Evolutionary conservation across 805 yeast species (phyloP), one percentile per base, ranked within the genome.

Genomic region (Metschnikowia aberdeeniae): DNA sequence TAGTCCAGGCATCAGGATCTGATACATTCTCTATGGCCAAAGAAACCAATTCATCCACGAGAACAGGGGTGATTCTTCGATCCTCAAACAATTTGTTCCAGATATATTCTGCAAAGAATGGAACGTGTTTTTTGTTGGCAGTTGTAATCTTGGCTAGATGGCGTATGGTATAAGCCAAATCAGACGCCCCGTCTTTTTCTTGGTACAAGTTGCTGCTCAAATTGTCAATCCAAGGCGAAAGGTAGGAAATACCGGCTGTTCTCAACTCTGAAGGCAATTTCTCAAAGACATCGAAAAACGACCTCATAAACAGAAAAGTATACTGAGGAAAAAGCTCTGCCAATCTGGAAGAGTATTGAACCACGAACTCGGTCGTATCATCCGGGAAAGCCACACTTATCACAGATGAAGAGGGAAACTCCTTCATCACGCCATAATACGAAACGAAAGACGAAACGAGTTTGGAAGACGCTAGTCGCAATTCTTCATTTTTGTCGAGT

Each of bases 151-250:
- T 70, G 43, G 88, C 79, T 50, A 86, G 73, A 42, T 77, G 77
- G 33, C 89, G 70, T 20, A 88, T 71, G 9, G 87, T 63, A 36
- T 76, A 80, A 1, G 84, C 75, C 5, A 84, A 75, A 44, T 77
- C 70, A 42, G 78, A 84, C 1, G 78, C 73, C 0, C 95, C 93
- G 45, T 67, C 70, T 27, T 73, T 76, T 24, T 78, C 80, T 53
- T 77, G 80, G 55, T 72, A 83, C 6, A 86, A 81, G 52, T 79
- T 62, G 11, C 72, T 69, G 58, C 80, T 78, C 20, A 87, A 69
- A 54, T 87, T 84, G 20, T 75, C 75, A 12, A 85, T 71, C 95
- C 96, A 89, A 2, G 93, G 90, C 0, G 85, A 69, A 9, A 82
- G 66, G 56, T 81, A 81, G 42, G 75, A 57, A 14, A 71, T 70